These are phyloP conservation scores for Huntiella decipiens DNA, from an alignment of 2,329 filamentous ascomycete genomes.

Conservation along the genomic window DNA sequence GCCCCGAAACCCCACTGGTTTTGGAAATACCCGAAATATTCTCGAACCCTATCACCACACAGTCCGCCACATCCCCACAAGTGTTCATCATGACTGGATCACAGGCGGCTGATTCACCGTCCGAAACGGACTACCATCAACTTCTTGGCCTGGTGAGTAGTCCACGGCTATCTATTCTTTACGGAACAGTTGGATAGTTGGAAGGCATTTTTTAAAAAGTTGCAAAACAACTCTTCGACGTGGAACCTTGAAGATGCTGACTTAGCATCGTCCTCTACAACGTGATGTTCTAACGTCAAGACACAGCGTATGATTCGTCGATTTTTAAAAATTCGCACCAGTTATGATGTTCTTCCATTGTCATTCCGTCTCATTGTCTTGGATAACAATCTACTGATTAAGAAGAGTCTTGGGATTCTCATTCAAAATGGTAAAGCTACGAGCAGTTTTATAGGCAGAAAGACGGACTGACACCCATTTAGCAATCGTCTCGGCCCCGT, in stretches of 20 bases:
- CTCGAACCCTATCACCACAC: conserved; percentile 18
- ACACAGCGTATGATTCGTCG: conserved; percentile 71
- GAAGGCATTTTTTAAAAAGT: not conserved
- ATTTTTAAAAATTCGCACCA: conserved; percentile 88
- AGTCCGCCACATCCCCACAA: conserved; percentile 23
- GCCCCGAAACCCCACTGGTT: not conserved
- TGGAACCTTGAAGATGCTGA: not conserved
- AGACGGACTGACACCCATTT: not conserved
- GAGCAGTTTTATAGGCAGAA: not conserved
- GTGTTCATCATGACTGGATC: conserved; percentile 4
- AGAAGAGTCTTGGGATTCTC: conserved; percentile 89
- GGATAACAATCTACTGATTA: conserved; percentile 85
- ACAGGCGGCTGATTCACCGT: conserved; percentile 16
- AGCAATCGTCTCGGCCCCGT: conserved; percentile 93
- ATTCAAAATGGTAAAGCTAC: conserved; percentile 62
- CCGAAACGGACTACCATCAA: conserved; percentile 55
- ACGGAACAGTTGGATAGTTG: not conserved
- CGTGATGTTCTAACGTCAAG: not conserved
- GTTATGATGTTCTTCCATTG: conserved; percentile 91
- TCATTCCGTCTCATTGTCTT: conserved; percentile 92
- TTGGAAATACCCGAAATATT: conserved; percentile 11
- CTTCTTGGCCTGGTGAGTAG: conserved; percentile 54
- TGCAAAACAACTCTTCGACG: not conserved
- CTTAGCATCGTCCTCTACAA: not conserved
- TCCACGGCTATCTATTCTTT: not conserved